Evolutionary conservation across 192 early-diverging fungal genomes (phyloP).

Genomic region (Dispira parvispora): DNA sequence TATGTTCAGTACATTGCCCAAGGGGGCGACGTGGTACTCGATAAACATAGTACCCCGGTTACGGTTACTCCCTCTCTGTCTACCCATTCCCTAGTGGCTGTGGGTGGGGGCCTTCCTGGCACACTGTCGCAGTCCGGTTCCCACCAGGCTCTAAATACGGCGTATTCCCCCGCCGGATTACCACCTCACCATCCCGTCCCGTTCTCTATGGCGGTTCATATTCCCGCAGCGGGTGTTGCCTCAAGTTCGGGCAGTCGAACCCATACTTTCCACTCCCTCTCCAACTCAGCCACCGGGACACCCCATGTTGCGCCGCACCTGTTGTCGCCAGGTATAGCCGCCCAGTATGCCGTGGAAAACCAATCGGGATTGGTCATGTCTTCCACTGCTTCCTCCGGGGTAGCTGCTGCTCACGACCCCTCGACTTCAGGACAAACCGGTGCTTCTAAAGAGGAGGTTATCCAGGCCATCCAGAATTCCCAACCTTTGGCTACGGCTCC

Average conservation of each 20-base stretch:
- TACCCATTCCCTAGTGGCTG: neutral
- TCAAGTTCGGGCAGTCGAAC: neutral
- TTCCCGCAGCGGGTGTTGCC: neutral
- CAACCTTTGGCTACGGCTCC: neutral
- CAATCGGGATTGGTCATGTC: too few species aligned
- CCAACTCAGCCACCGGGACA: neutral
- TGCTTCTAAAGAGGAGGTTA: neutral
- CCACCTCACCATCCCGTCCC: neutral
- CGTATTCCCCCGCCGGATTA: neutral
- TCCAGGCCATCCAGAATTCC: neutral
- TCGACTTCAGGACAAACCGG: neutral
- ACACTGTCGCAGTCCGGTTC: neutral
- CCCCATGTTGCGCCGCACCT: neutral
- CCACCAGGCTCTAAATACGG: neutral
- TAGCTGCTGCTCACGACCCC: neutral
- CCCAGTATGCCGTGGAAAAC: too few species aligned
- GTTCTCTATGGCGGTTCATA: neutral
- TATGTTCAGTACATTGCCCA: constrained; percentile 11
- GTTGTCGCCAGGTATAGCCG: neutral
- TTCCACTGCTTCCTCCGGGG: neutral
- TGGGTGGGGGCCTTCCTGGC: neutral
- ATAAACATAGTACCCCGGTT: neutral
- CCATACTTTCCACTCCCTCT: neutral
- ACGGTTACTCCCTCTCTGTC: neutral
- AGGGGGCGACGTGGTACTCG: neutral